Conservation (phyloP, 257 asterid species). For the Nicotiana obtusifolia region DNA sequence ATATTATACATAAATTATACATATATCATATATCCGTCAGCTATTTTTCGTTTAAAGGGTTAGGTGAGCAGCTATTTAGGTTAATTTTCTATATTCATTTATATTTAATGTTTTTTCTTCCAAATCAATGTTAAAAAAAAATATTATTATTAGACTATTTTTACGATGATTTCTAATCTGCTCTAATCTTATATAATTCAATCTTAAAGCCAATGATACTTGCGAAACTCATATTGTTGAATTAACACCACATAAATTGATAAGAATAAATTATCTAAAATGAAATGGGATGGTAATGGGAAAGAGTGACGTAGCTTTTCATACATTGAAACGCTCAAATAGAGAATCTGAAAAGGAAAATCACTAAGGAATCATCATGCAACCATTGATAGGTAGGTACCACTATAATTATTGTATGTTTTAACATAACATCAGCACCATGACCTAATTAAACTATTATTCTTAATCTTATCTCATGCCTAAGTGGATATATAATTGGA, state of each 20-base stretch:
- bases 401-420: conserved; percentile 20
- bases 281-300: not conserved
- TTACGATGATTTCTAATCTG: not conserved
- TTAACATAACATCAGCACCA: conserved; percentile 27
- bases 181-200: too few relatives aligned
- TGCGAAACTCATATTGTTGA: not conserved
- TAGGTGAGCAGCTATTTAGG: too few relatives aligned
- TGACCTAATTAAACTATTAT: conserved; percentile 20
- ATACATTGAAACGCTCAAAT: conserved; percentile 10
- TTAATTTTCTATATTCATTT: too few relatives aligned
- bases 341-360: conserved; percentile 40
- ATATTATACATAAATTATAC: too few relatives aligned
- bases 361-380: conserved; percentile 34
- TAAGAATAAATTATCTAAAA: not conserved
- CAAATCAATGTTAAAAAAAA: not conserved
- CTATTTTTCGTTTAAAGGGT: too few relatives aligned
- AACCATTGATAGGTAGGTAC: conserved; percentile 14
- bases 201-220: not conserved
- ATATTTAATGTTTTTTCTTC: too few relatives aligned
- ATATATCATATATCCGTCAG: too few relatives aligned
- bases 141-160: not conserved
- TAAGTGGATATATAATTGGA: conserved; percentile 27
- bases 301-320: conserved; percentile 31
- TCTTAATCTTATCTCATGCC: conserved; percentile 24
- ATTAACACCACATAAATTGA: not conserved